Conservation (phyloP, 164 flowering plant species). For the Chimonanthus salicifolius region DNA sequence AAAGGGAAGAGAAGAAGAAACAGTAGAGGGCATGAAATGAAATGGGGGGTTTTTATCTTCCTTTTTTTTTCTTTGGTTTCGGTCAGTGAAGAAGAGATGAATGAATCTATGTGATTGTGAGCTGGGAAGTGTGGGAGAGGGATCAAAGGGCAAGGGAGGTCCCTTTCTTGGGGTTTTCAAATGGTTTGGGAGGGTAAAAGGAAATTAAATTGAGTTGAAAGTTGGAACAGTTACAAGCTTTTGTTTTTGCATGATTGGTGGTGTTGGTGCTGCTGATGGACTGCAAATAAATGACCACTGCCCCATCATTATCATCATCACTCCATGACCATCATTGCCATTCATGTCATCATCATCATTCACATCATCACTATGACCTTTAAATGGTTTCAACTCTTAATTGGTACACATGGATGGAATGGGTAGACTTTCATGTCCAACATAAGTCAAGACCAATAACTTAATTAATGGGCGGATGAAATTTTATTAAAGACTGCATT, state of each 20-base stretch:
- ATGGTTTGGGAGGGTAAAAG: constrained; percentile 33
- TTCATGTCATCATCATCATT: not conserved
- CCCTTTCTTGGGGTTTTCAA: constrained; percentile 31
- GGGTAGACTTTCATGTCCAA: constrained; percentile 5
- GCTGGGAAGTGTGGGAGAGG: not conserved
- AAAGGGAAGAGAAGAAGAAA: not conserved
- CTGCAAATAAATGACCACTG: not conserved
- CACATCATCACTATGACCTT: not conserved
- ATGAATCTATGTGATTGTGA: constrained; percentile 5
- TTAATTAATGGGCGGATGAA: not conserved
- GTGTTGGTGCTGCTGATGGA: constrained; percentile 3
- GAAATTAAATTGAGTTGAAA: constrained; percentile 11
- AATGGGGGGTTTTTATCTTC: not conserved
- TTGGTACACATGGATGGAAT: not conserved
- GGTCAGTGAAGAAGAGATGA: not conserved
- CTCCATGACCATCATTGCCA: not conserved
- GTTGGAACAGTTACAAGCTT: constrained; percentile 8
- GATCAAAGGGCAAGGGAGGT: constrained; percentile 11
- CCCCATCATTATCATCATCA: not conserved
- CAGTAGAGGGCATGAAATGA: not conserved
- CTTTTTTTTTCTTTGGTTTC: not conserved
- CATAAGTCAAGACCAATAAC: not conserved
- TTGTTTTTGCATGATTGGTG: constrained; percentile 15
- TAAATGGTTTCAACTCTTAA: not conserved
- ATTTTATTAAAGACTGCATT: not conserved